phyloP scores from a whole-genome alignment of 345 rosid genomes.

The rapeseed (Brassica napus) region DNA sequence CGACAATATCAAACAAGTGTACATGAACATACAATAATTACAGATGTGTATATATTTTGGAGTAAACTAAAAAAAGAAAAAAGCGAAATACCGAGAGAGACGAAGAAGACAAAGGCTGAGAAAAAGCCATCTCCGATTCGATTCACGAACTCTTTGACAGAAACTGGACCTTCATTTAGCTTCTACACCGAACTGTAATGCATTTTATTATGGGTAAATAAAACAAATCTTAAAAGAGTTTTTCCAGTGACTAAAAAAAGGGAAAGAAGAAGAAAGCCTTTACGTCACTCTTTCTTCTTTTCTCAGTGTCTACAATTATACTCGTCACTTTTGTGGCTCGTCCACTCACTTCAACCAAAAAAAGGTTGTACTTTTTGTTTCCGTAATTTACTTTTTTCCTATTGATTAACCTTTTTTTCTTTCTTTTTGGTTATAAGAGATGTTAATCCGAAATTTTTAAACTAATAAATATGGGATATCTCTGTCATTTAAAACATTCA shows the following conservation, averaged over 20 bases:
- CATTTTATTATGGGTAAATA: neutral
- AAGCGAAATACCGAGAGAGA: slow-evolving; percentile 22
- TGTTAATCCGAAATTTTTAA: too few relatives aligned
- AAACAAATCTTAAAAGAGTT: slow-evolving; percentile 4
- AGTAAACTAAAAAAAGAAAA: neutral
- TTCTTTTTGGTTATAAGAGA: too few relatives aligned
- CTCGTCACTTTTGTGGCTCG: slow-evolving; percentile 10
- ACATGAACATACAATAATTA: slow-evolving; percentile 23
- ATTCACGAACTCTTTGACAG: slow-evolving; percentile 18
- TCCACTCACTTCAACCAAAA: neutral
- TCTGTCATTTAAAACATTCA: neutral
- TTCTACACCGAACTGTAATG: slow-evolving; percentile 3
- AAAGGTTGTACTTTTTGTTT: neutral
- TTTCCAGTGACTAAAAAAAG: slow-evolving; percentile 25
- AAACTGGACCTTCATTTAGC: slow-evolving; percentile 40
- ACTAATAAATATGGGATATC: too few relatives aligned
- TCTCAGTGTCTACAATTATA: slow-evolving; percentile 20
- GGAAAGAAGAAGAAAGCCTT: slow-evolving; percentile 30
- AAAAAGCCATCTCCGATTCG: slow-evolving; percentile 54
- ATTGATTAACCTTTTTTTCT: neutral
- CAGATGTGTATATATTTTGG: neutral
- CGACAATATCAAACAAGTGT: slow-evolving; percentile 13
- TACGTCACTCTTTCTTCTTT: slow-evolving; percentile 12
- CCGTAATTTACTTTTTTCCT: neutral
- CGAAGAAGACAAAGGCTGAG: slow-evolving; percentile 43